A percentile compares a stretch with the other conserved stretches of the same genome.
Evolutionary conservation across 75 land plant genomes (phyloP).

Genomic region (Selaginella tamariscina): DNA sequence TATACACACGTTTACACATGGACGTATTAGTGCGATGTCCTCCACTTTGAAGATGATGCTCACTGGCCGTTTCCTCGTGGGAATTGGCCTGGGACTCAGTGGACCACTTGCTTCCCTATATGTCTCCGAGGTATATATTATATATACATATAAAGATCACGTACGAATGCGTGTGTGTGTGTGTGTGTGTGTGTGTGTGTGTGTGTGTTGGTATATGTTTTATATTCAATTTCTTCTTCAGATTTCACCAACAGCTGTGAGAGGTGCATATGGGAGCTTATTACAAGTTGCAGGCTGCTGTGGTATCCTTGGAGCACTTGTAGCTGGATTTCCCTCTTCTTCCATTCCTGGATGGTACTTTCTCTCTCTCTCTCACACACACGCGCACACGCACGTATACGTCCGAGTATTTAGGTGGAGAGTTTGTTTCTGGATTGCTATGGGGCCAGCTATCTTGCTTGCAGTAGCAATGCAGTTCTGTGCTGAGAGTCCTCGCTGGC

Average conservation of each 20-base stretch:
- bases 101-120: constrained; percentile 64
- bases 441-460: constrained; percentile 9
- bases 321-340: neutral
- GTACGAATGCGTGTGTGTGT: too few species aligned
- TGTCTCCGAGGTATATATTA: constrained; percentile 70
- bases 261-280: constrained; percentile 28
- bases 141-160: too few species aligned
- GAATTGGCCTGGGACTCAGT: constrained; percentile 33
- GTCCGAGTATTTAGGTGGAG: constrained; percentile 6
- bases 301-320: constrained; percentile 12
- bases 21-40: neutral
- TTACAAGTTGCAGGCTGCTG: neutral
- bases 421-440: constrained; percentile 2
- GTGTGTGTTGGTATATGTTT: too few species aligned
- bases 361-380: too few species aligned
- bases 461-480: constrained; percentile 7
- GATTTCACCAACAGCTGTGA: constrained; percentile 81
- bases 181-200: too few species aligned
- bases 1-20: neutral
- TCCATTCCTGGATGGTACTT: neutral
- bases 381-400: too few species aligned
- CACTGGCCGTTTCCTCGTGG: constrained; percentile 75
- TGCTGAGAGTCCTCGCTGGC: constrained; percentile 14
- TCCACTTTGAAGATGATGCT: constrained; percentile 42
- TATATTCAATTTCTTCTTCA: constrained; percentile 11